Conservation (phyloP, 2,329 filamentous ascomycete species). For the Myriosclerotinia curreyana region DNA sequence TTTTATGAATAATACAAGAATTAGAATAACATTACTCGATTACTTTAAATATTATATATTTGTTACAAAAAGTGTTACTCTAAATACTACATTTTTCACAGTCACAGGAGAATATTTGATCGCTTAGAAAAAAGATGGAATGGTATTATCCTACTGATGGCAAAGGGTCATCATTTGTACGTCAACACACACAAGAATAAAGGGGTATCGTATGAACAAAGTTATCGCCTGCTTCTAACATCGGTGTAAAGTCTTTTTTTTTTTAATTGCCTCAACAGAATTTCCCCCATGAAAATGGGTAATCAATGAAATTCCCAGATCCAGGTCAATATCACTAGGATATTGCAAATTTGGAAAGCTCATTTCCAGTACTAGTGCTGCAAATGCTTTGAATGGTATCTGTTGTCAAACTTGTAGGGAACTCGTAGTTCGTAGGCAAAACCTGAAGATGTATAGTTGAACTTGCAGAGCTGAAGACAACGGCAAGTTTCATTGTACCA, state of each 20-base stretch:
- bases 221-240: not conserved
- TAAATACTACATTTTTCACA: not conserved
- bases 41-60: too few relatives aligned
- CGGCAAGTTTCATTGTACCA: conserved; percentile 59
- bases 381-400: conserved; percentile 15
- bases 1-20: too few relatives aligned
- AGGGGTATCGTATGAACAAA: conserved; percentile 9
- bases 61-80: too few relatives aligned
- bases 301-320: conserved; percentile 2
- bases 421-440: conserved; percentile 24
- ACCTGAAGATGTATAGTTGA: conserved; percentile 54
- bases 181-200: conserved; percentile 7
- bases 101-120: not conserved
- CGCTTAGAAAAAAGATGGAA: not conserved
- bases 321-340: not conserved
- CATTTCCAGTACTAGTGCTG: not conserved
- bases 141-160: conserved; percentile 8
- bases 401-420: conserved; percentile 12
- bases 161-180: not conserved
- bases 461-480: conserved; percentile 55
- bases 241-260: not conserved
- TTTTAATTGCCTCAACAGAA: not conserved
- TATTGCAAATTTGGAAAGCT: conserved; percentile 8
- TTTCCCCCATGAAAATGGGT: not conserved
- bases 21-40: too few relatives aligned